Evolutionary conservation across 768 basidiomycete genomes (phyloP), one percentile per base, ranked within the genome.

Genomic region (Pisolithus albus): DNA sequence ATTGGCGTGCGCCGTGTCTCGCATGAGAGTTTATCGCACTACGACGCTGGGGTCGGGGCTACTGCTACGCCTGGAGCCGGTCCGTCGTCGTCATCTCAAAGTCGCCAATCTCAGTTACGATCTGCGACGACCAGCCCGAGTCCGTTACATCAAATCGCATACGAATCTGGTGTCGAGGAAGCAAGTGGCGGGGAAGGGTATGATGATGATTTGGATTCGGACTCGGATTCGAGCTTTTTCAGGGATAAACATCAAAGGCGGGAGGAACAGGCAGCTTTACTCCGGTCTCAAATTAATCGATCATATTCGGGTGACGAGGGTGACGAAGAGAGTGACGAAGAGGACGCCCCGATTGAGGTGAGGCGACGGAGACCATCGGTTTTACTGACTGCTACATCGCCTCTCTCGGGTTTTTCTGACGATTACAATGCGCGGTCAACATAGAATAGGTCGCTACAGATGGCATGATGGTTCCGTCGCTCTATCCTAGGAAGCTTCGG

Each of bases 321-420:
- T 7, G 69, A 64, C 19, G 72, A 68, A 44, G 69, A 67, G 54
- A 66, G 64, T 42, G 71, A 67, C 4, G 73, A 73, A 19, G 72
- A 70, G 50, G 62, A 34, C 21, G 51, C 58, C 18, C 64, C 69
- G 47, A 62, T 68, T 56, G 68, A 68, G 47, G 56, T 72, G 54
- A 68, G 67, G 55, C 67, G 68, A 43, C 63, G 69, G 43, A 58
- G 65, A 41, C 65, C 68, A 23, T 69, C 69, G 47, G 56, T 67
- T 2, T 69, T 65, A 40, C 52, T 64, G 30, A 54, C 53, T 16
- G 56, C 59, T 23, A 51, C 60, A n/a, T 61, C 67, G 19, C 47
- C 56, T 30, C 24, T 52, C 24, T 56, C 56, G 54, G 61, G 62
- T 48, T 52, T 54, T 37, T 54, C 62, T 15, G 55, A 59, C 39